A percentile compares a stretch with the other conserved stretches of the same genome.
Conservation (phyloP, 2,329 filamentous ascomycete species). For the Emericellopsis atlantica region DNA sequence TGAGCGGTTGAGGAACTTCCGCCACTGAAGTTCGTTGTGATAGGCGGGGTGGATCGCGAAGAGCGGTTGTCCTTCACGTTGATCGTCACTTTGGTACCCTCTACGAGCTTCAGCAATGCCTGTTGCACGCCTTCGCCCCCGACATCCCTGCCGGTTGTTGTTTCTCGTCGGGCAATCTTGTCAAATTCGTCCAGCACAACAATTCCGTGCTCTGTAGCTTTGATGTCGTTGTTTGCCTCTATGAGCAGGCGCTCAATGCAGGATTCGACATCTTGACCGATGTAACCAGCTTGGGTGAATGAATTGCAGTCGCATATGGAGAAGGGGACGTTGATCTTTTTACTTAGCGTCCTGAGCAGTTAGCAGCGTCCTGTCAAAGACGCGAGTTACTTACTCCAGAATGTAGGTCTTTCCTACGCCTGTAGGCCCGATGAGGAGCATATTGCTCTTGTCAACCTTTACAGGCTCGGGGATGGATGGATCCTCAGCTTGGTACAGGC, state of each 20-base stretch:
- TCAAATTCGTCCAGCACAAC: conserved; percentile 96
- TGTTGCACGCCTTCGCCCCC: conserved; percentile 95
- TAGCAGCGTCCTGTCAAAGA: not conserved
- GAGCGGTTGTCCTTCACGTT: conserved; percentile 71
- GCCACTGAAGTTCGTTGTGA: conserved; percentile 38
- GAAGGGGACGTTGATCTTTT: conserved; percentile 88
- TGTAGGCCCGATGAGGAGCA: conserved; percentile 80
- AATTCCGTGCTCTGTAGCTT: conserved; percentile 78
- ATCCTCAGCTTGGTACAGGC: conserved; percentile 38
- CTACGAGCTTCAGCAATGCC: conserved; percentile 87
- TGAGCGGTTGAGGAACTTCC: conserved; percentile 28
- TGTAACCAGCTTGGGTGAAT: conserved; percentile 93
- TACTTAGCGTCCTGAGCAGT: conserved; percentile 64
- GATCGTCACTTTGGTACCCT: conserved; percentile 86
- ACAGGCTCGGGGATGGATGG: conserved; percentile 31
- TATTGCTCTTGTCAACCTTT: conserved; percentile 90
- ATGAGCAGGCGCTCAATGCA: conserved; percentile 86
- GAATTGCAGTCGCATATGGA: conserved; percentile 93
- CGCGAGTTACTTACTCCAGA: conserved; percentile 41
- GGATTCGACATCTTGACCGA: conserved; percentile 93
- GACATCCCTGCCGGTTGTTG: conserved; percentile 83
- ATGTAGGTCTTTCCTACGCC: conserved; percentile 97
- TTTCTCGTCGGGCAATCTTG: conserved; percentile 85
- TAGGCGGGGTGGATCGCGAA: conserved; percentile 36
- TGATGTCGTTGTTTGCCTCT: conserved; percentile 79